phyloP scores from a whole-genome alignment of 306 rosid species.

The Pueraria montana region DNA sequence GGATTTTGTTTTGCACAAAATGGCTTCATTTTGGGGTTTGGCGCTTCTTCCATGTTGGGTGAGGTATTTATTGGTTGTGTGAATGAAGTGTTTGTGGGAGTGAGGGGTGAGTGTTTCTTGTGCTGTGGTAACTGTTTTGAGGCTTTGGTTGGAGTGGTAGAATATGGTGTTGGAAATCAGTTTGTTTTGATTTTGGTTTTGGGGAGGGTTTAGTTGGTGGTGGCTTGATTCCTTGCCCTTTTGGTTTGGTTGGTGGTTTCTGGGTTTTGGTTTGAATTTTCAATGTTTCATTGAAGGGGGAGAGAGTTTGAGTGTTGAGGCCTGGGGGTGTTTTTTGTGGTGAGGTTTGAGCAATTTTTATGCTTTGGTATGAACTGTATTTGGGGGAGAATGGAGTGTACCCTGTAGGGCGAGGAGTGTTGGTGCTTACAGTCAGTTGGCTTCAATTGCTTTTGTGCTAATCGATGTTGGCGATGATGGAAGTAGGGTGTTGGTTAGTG shows the following conservation, averaged over 20 bases:
- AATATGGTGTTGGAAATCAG: background rate
- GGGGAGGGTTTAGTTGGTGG: background rate
- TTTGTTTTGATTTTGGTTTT: background rate
- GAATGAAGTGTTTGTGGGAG: constrained; percentile 25
- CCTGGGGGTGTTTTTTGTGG: background rate
- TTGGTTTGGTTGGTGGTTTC: constrained; percentile 34
- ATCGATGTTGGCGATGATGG: constrained; percentile 3
- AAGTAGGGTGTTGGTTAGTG: background rate
- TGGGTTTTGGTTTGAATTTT: constrained; percentile 22
- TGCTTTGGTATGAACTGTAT: background rate
- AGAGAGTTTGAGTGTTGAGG: background rate
- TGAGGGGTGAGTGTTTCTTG: constrained; percentile 36
- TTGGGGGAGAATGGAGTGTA: background rate
- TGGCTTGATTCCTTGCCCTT: constrained; percentile 7
- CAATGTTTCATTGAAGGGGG: background rate
- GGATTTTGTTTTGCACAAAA: background rate
- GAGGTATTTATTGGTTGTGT: background rate
- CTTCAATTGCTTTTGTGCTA: constrained; percentile 4
- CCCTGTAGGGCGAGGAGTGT: background rate
- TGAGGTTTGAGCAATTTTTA: background rate
- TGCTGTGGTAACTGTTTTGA: background rate
- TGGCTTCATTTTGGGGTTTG: background rate
- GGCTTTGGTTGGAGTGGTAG: constrained; percentile 18
- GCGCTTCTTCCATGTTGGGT: constrained; percentile 18
- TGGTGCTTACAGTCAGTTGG: background rate